Percentiles rank a stretch among this genome's conserved stretches.
These are phyloP conservation scores for Prorocentrum cordatum DNA, from an alignment of 169 alveolate genomes.

Conservation along the genomic window DNA sequence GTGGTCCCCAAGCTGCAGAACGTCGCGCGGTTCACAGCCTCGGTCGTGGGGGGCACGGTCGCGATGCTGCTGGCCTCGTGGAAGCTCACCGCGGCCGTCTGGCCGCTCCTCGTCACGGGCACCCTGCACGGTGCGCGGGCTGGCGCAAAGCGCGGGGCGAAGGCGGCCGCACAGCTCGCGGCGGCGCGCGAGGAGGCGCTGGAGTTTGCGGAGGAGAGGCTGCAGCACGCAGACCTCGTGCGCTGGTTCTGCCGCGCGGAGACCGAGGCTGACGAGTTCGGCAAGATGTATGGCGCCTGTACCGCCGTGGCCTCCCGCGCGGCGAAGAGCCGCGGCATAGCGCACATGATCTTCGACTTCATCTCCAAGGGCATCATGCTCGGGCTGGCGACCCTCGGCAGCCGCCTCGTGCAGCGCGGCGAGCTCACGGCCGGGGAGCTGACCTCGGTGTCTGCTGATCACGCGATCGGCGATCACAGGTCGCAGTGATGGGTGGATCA, in stretches of 20 bases:
- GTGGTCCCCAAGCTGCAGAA: slow-evolving; percentile 28
- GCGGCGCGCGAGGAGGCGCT: slow-evolving; percentile 9
- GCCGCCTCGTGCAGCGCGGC: slow-evolving; percentile 37
- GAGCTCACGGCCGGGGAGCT: slow-evolving; percentile 38
- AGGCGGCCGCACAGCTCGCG: slow-evolving; percentile 6
- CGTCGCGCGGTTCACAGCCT: not conserved
- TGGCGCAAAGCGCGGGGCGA: slow-evolving; percentile 25
- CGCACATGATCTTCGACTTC: slow-evolving; percentile 28
- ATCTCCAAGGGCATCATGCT: slow-evolving; percentile 19
- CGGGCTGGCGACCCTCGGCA: slow-evolving; percentile 24
- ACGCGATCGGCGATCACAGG: too few relatives aligned
- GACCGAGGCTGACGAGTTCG: not conserved
- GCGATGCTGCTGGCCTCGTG: slow-evolving; percentile 46
- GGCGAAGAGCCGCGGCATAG: not conserved
- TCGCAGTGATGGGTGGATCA: too few relatives aligned
- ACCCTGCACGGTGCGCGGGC: slow-evolving; percentile 38
- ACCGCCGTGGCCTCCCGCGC: slow-evolving; percentile 29
- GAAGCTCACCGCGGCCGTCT: slow-evolving; percentile 26
- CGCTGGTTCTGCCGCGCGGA: slow-evolving; percentile 43
- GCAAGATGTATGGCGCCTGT: not conserved
- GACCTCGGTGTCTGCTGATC: too few relatives aligned
- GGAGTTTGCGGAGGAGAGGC: slow-evolving; percentile 55
- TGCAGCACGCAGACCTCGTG: slow-evolving; percentile 23
- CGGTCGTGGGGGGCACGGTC: slow-evolving; percentile 29
- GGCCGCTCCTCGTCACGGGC: slow-evolving; percentile 37